Base-by-base conservation (phyloP, 805 yeast genomes). In the Pachysolen tannophilus region DNA sequence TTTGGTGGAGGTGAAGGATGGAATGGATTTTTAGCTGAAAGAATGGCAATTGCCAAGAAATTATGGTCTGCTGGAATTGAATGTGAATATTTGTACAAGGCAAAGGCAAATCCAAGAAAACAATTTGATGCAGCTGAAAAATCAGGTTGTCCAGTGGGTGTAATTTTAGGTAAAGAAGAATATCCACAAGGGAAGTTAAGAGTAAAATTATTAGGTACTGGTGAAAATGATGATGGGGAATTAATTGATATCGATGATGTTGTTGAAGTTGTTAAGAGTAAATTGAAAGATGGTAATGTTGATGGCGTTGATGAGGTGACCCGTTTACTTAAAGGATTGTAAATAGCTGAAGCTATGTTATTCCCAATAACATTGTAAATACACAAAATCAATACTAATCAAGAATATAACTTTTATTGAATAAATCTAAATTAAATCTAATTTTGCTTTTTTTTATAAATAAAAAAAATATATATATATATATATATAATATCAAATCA, bases 41-140 rank as follows among this genome's bases (percentile, higher is more conserved):
- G 98, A 65, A 87, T 92, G 95, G 49, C 70, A 20, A 72, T 92
- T 31, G 77, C 96, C 35, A 80, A 85, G 51, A 58, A 67, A 48
- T 70, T 92, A 48, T 92, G 98, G 98, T 67, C 67, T 27, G 82
- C 81, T 7, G 96, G 92, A 24, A 78, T 92, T 44, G 94, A 85
- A 55, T 69, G 94, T 31, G 98, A 92, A 63, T 94, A 78, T 58
- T 69, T 90, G 42, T 92, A 85, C 67, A 92, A 92, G 61, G 73
- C 85, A 37, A 92, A 92, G 66, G 94, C 94, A 37, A 92, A 92
- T 58, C 82, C 87, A 39, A 81, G 95, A 58, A 92, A 90, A 60
- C 98, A 92, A 63, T 92, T 92, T 45, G 97, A 90, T 49, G 94
- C 96, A 33, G 97, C 98, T 28, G 98, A 92, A 50, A 88, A 85